phyloP scores from a whole-genome alignment of 768 basidiomycete genomes.

The Tylopilus balloui region DNA sequence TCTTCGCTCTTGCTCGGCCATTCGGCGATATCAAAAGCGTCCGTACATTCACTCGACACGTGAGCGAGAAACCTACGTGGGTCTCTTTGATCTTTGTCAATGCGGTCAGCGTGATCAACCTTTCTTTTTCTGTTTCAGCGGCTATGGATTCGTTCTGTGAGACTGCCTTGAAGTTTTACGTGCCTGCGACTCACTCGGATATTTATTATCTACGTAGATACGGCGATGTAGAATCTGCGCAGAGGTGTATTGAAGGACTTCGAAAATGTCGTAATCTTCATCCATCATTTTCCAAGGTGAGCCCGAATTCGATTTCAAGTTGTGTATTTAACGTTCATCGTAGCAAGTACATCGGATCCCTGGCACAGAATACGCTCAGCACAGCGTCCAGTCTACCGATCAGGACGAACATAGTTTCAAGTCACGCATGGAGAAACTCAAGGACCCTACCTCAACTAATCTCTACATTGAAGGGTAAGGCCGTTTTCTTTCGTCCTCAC shows the following conservation, averaged over 20 bases:
- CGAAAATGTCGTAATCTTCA: conserved; percentile 73
- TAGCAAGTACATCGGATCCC: conserved; percentile 80
- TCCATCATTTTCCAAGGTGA: conserved; percentile 82
- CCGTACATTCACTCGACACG: conserved; percentile 78
- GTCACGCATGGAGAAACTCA: conserved; percentile 71
- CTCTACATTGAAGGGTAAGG: conserved; percentile 74
- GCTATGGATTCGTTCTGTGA: conserved; percentile 77
- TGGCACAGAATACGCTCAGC: conserved; percentile 58
- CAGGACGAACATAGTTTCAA: conserved; percentile 53
- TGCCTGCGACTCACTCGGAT: neutral
- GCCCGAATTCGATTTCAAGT: conserved; percentile 3
- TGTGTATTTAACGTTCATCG: neutral
- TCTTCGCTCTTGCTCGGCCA: conserved; percentile 65
- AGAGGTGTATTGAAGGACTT: conserved; percentile 67
- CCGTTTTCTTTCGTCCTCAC: neutral
- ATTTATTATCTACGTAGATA: conserved; percentile 45
- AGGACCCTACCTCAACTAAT: conserved; percentile 66
- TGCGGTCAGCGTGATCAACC: neutral
- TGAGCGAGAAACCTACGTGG: conserved; percentile 62
- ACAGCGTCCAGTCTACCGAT: conserved; percentile 23
- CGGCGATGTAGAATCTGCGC: conserved; percentile 59
- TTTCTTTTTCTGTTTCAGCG: conserved; percentile 39
- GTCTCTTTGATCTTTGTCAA: conserved; percentile 16
- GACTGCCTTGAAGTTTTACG: conserved; percentile 26
- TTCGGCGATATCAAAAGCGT: conserved; percentile 76